These are phyloP conservation scores for Taphrina pruni DNA, from an alignment of 1,139 yeast genomes.

Conservation along the genomic window DNA sequence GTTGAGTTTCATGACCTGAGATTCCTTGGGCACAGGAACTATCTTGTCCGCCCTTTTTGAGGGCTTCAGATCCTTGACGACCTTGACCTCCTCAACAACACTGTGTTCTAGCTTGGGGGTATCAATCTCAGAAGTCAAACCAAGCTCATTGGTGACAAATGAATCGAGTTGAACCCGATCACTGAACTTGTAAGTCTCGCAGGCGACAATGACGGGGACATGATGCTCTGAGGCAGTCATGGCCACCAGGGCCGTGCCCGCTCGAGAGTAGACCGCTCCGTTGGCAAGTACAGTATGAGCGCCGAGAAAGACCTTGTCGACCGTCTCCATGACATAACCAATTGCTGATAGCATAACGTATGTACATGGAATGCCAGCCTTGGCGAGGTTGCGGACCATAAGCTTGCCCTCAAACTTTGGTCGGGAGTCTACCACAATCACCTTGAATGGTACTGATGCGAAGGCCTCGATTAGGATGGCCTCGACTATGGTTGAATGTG, in stretches of 20 bases:
- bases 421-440: slow-evolving; percentile 90
- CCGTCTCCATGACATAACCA: slow-evolving; percentile 76
- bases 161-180: slow-evolving; percentile 96
- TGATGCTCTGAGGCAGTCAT: slow-evolving; percentile 87
- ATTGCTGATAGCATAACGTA: slow-evolving; percentile 82
- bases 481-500: slow-evolving; percentile 82
- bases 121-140: slow-evolving; percentile 70
- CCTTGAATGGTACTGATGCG: slow-evolving; percentile 72
- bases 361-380: slow-evolving; percentile 65
- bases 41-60: neutral
- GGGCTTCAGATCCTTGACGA: slow-evolving; percentile 7
- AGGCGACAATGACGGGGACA: slow-evolving; percentile 91
- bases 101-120: slow-evolving; percentile 50
- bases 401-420: slow-evolving; percentile 93
- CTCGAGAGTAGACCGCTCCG: slow-evolving; percentile 89
- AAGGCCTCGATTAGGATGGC: slow-evolving; percentile 75
- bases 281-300: slow-evolving; percentile 97
- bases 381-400: slow-evolving; percentile 67
- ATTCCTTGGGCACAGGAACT: slow-evolving; percentile 28
- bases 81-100: slow-evolving; percentile 44
- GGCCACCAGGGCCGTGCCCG: slow-evolving; percentile 92
- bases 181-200: slow-evolving; percentile 92
- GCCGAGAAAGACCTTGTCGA: slow-evolving; percentile 89
- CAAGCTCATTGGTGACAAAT: slow-evolving; percentile 89
- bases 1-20: slow-evolving; percentile 72